Evolutionary conservation across 441 rosid species (phyloP).

Genomic region (Adansonia madagascariensis): DNA sequence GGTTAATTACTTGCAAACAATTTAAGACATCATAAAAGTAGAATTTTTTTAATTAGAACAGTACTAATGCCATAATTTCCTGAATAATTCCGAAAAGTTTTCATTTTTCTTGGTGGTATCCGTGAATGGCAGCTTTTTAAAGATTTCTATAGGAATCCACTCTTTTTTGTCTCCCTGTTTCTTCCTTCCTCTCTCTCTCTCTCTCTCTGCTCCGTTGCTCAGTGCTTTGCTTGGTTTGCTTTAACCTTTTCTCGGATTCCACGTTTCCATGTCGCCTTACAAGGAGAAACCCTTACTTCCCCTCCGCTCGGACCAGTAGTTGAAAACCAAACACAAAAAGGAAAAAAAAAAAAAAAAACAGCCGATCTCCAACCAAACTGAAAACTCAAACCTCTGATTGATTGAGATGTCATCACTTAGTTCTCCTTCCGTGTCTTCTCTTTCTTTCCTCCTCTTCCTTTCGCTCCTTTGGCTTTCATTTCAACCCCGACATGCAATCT

Average conservation of each 20-base stretch:
- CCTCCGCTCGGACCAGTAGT: not conserved
- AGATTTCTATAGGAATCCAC: constrained; percentile 32
- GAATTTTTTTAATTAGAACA: not conserved
- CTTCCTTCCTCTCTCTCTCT: no score
- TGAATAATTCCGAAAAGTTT: constrained; percentile 28
- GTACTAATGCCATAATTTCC: constrained; percentile 17
- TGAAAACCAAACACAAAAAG: not conserved
- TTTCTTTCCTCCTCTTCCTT: constrained; percentile 30
- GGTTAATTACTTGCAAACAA: no score
- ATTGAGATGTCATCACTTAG: constrained; percentile 31
- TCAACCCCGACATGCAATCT: not conserved
- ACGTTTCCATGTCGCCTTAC: constrained; percentile 13
- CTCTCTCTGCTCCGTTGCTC: not conserved
- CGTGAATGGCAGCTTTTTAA: constrained; percentile 47
- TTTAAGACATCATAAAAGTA: no score
- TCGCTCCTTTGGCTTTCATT: constrained; percentile 6
- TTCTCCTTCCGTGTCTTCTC: constrained; percentile 15
- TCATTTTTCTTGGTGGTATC: constrained; percentile 15
- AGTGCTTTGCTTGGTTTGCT: not conserved
- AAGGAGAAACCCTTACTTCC: not conserved
- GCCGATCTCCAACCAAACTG: not conserved
- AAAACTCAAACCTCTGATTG: not conserved
- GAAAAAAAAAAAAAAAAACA: not conserved
- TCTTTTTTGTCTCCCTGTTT: not conserved
- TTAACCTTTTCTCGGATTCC: not conserved